Conservation (phyloP, 1,284 basidiomycete species). For the Boletus semigastroideus region DNA sequence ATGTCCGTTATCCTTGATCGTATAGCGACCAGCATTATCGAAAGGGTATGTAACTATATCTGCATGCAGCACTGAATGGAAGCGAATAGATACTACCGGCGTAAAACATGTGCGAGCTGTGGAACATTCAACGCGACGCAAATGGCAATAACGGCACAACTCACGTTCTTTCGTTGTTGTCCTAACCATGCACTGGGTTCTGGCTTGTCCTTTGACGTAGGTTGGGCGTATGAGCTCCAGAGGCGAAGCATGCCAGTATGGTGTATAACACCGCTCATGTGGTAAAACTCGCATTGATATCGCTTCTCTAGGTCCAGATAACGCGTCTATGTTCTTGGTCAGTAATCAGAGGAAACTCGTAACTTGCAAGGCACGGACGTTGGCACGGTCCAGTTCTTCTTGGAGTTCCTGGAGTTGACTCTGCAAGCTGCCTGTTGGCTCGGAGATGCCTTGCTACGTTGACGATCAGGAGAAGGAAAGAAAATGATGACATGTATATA, state of each 20-base stretch:
- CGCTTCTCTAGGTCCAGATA: conserved; percentile 56
- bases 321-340: conserved; percentile 41
- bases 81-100: conserved; percentile 16
- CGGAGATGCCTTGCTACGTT: conserved; percentile 52
- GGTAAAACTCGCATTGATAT: conserved; percentile 74
- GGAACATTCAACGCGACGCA: conserved; percentile 2
- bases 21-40: conserved; percentile 10
- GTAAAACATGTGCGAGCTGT: conserved; percentile 31
- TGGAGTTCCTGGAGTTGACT: conserved; percentile 71
- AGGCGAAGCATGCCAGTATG: conserved; percentile 62
- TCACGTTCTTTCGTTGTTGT: conserved; percentile 55
- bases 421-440: conserved; percentile 65
- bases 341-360: neutral
- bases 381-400: conserved; percentile 63
- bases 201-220: conserved; percentile 40
- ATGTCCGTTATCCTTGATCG: neutral
- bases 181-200: conserved; percentile 58
- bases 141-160: conserved; percentile 14
- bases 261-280: conserved; percentile 79
- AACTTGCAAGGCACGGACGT: conserved; percentile 40
- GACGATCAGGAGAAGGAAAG: conserved; percentile 6
- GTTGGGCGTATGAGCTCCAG: conserved; percentile 48
- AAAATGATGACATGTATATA: neutral
- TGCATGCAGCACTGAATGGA: neutral
- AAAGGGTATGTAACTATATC: neutral